Evolutionary conservation across 352 stramenopile species (phyloP), one percentile per base, ranked within the genome.

Genomic region (Globisporangium spiculum): DNA sequence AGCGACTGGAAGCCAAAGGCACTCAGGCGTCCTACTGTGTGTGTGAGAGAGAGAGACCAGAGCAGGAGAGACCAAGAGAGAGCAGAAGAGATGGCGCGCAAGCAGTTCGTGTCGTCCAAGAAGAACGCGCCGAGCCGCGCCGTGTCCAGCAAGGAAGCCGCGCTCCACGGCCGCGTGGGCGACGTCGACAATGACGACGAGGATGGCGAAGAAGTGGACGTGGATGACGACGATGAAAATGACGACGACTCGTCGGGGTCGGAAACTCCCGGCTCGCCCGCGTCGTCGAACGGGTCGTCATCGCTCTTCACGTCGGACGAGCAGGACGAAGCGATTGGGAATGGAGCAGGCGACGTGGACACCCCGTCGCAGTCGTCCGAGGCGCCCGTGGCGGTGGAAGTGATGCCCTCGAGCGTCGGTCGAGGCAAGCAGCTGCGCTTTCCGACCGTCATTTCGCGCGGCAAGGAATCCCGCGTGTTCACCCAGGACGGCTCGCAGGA

Each of bases 61-160:
- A 50, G 41, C 10, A 46, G 38, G 12, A 46, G 36, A 46, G 14
- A 16, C 4, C 4, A 14, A 48, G 41, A 48, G 36, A 44, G 38
- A 46, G 38, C 12, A 16, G 12, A 14, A 14, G 16, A 16, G 57
- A 94, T 94, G 86, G 86, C 86, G 48, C 83, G 89, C 65, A 90
- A 91, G 72, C 87, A 91, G 73, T 93, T 94, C 64, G 86, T 94
- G 46, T 94, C 86, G 36, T 94, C 83, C 68, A 94, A 91, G 79
- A 94, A 94, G 75, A 94, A 92, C 74, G 86, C 80, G 71, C 86
- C 86, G 52, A 92, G 82, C 69, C 86, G 84, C 63, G 78, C 73
- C 32, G 79, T 94, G 50, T 92, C 86, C n/a, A 93, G 84, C 74
- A 94, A 94, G 73, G 86, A 94, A 68, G 84, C 83, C 46, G 86